Evolutionary conservation across 1,284 basidiomycete genomes (phyloP), one percentile per base, ranked within the genome.

Genomic region (Sanghuangporus baumii): DNA sequence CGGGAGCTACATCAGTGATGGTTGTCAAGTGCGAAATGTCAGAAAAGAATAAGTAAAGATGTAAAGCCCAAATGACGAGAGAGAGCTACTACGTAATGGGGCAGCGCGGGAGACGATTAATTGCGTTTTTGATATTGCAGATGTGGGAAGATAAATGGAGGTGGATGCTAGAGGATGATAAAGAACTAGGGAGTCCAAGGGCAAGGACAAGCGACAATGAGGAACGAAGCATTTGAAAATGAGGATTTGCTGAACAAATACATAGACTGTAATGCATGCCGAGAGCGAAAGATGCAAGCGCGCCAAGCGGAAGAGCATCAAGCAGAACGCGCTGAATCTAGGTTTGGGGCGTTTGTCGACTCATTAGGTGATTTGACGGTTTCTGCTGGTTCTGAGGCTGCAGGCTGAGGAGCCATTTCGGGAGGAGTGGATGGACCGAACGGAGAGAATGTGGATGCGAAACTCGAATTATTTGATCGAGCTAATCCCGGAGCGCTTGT

Each of bases 381-480:
- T 46, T 64, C 65, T 5, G 43, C 54, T 18, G 52, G 58, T n/a
- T 63, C 61, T 16, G 64, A 62, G 36, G 62, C 47, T 20, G 23
- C 55, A 18, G 57, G 26, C 38, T 61, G 57, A 12, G 55, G 46
- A 3, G 61, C 26, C 60, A 61, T 58, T 20, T 58, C 61, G 18
- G 65, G 61, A 41, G 63, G 63, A n/a, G 67, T 63, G 9, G 66
- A 65, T 7, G 63, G 62, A 12, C 63, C 66, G 52, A 66, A 66
- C 4, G 67, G 65, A 14, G 60, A 65, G 46, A 64, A 65, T 26
- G 67, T 50, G n/a, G 52, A 62, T 14, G 59, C 59, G 59, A 61
- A 59, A 41, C 62, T 55, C 52, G 48, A 51, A 57, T 63, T 63
- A 55, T 59, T 37, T 55, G 54, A 54, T 23, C 59, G 55, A 48